These are phyloP conservation scores for Beta vulgaris DNA, from an alignment of 148 eudicot species.

Conservation along the genomic window DNA sequence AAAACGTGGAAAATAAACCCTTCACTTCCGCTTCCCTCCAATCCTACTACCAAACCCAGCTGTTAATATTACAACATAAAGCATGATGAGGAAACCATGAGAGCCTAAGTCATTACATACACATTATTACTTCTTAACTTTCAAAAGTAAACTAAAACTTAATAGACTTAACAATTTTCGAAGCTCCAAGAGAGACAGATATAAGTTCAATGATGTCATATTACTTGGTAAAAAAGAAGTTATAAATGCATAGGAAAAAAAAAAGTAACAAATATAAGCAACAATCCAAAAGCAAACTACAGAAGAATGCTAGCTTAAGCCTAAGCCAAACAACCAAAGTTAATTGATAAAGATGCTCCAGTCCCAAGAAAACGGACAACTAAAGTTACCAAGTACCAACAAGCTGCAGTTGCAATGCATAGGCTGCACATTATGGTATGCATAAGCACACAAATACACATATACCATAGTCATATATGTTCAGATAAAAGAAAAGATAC, in stretches of 20 bases:
- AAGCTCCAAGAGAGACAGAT: not conserved
- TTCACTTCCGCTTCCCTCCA: no score
- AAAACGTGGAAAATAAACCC: no score
- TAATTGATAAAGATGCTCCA: not conserved
- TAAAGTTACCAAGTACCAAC: not conserved
- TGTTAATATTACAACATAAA: not conserved
- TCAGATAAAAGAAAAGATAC: not conserved
- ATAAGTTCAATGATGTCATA: not conserved
- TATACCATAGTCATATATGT: not conserved
- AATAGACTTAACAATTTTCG: not conserved
- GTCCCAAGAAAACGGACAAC: no score
- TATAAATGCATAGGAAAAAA: no score
- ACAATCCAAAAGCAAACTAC: not conserved
- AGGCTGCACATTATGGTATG: not conserved
- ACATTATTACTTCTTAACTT: not conserved
- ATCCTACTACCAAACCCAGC: no score
- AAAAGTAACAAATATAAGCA: not conserved
- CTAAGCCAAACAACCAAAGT: not conserved
- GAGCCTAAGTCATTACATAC: no score
- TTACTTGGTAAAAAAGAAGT: no score
- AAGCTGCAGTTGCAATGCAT: not conserved
- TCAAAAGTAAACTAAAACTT: not conserved
- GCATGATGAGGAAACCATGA: not conserved
- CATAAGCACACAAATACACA: not conserved
- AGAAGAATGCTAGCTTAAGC: not conserved